Conservation (phyloP, 768 basidiomycete genomes). For the Podaxis sp. region DNA sequence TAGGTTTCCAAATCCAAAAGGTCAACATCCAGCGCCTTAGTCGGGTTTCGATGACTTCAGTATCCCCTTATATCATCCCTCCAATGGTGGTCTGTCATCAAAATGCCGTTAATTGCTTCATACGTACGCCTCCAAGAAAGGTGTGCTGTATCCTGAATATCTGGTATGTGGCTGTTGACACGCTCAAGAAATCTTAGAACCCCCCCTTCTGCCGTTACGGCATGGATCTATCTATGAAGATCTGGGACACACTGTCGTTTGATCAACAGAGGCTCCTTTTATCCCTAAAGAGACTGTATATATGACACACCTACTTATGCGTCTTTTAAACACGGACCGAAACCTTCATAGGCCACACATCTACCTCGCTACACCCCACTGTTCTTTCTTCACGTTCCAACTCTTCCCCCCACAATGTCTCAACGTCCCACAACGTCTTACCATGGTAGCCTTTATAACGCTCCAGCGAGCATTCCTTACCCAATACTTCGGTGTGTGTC, state of each 20-base stretch:
- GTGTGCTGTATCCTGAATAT: background rate
- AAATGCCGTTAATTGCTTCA: background rate
- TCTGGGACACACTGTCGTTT: constrained; percentile 14
- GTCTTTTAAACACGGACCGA: constrained; percentile 6
- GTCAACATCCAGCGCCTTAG: background rate
- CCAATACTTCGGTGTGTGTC: constrained; percentile 10
- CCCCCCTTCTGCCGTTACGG: background rate
- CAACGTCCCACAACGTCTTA: background rate
- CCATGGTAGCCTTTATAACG: background rate
- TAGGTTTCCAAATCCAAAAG: constrained; percentile 1
- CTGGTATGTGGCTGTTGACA: background rate
- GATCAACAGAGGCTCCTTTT: constrained; percentile 6
- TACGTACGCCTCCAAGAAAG: background rate
- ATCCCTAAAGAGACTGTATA: constrained; percentile 3
- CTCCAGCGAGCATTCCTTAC: background rate
- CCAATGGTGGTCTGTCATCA: background rate
- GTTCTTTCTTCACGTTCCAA: background rate
- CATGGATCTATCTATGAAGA: constrained; percentile 3
- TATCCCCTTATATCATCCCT: background rate
- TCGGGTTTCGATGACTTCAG: background rate
- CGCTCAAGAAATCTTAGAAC: background rate
- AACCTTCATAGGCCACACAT: background rate
- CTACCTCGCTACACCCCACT: background rate
- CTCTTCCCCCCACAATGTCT: background rate
- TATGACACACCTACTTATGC: constrained; percentile 3